phyloP scores from a whole-genome alignment of 176 grass and related monocot genomes.

The Puya raimondii region DNA sequence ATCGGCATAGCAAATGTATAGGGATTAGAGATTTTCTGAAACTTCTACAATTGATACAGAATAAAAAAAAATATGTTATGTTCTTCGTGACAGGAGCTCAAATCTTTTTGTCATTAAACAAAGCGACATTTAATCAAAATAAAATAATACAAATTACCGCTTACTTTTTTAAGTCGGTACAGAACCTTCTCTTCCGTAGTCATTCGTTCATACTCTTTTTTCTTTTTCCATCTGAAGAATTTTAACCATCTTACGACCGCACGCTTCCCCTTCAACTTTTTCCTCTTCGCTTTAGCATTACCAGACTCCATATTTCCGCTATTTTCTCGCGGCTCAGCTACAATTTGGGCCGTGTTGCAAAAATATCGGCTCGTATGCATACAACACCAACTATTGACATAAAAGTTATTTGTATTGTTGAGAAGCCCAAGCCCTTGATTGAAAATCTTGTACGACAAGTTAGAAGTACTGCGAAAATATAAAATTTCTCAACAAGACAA shows the following conservation, averaged over 20 bases:
- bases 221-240: slow-evolving; percentile 87
- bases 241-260: slow-evolving; percentile 86
- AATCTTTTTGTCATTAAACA: neutral
- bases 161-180: slow-evolving; percentile 78
- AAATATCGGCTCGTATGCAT: slow-evolving; percentile 40
- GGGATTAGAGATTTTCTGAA: too few species aligned
- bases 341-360: slow-evolving; percentile 23
- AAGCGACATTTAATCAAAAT: neutral
- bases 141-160: slow-evolving; percentile 8
- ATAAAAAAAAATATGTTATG: too few species aligned
- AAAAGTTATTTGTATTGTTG: slow-evolving; percentile 12
- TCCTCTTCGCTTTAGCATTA: slow-evolving; percentile 54
- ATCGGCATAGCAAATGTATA: too few species aligned
- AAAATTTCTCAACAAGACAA: slow-evolving; percentile 12
- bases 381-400: slow-evolving; percentile 23
- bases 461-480: slow-evolving; percentile 29
- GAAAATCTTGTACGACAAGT: slow-evolving; percentile 47
- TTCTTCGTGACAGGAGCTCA: neutral
- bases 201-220: slow-evolving; percentile 89
- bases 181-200: slow-evolving; percentile 90
- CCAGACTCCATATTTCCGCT: slow-evolving; percentile 20
- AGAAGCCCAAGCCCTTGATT: slow-evolving; percentile 12
- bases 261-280: slow-evolving; percentile 83
- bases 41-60: too few species aligned
- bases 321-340: slow-evolving; percentile 20